These are phyloP conservation scores for Keithomyces neogunnii DNA, from an alignment of 2,329 filamentous ascomycete genomes.

Conservation along the genomic window DNA sequence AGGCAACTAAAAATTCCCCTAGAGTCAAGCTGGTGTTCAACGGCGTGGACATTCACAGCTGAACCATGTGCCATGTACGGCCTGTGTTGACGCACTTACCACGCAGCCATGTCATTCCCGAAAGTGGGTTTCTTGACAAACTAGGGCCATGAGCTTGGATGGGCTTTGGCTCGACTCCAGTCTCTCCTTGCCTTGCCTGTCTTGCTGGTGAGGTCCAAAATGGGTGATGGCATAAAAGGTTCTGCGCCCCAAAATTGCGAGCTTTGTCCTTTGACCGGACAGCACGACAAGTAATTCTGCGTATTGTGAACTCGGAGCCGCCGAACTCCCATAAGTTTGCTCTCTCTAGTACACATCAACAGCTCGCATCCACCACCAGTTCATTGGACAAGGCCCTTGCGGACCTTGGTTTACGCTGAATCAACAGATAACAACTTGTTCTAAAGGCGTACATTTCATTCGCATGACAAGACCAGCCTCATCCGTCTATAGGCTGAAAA, in stretches of 20 bases:
- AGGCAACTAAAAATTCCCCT: conserved; percentile 5
- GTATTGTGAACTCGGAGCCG: no score
- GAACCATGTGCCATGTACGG: conserved; percentile 8
- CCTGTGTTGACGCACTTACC: conserved; percentile 5
- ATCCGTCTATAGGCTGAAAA: no score
- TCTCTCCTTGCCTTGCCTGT: background rate
- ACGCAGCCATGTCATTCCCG: background rate
- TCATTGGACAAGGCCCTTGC: no score
- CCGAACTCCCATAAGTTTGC: no score
- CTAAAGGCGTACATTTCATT: no score
- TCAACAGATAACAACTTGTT: no score
- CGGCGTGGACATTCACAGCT: conserved; percentile 8
- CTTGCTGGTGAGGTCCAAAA: background rate
- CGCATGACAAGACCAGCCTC: no score
- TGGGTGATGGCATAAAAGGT: conserved; percentile 8
- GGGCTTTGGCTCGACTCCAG: background rate
- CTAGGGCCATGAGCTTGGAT: background rate
- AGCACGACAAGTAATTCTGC: no score
- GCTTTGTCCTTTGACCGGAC: background rate
- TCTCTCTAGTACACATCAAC: no score
- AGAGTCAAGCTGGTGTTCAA: conserved; percentile 2
- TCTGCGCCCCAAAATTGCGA: conserved; percentile 1
- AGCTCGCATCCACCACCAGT: no score
- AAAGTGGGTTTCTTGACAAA: conserved; percentile 4
- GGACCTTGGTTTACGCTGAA: no score